Evolutionary conservation across 1,139 yeast genomes (phyloP), one percentile per base, ranked within the genome.

Genomic region (Geotrichum klebahnii): DNA sequence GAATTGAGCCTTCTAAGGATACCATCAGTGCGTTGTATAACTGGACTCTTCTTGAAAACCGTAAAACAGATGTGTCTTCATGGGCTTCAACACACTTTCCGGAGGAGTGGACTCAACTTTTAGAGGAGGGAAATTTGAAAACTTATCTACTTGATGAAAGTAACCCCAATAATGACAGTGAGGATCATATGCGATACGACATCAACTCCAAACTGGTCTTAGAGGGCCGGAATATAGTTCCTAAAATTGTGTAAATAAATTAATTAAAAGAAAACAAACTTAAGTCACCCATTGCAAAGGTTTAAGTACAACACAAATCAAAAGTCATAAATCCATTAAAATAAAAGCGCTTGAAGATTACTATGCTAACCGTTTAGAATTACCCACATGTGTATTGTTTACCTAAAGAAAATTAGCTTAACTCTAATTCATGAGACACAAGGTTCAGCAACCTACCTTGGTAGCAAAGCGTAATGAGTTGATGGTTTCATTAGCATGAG

Each of bases 391-490:
- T 10, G 71, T 67, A 37, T 63, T 65, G 57, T 68, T 69, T 6
- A 49, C 51, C 51, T 48, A 37, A 14, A 19, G n/a, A 17, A 29
- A n/a, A 20, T 20, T 9, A n/a, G 35, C 9, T n/a, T n/a, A n/a
- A n/a, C n/a, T n/a, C 32, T 12, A 23, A 4, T 12, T 3, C 17
- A 34, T 17, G 12, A 39, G n/a, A 5, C 43, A 8, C 14, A 29
- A n/a, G 12, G 14, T 31, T 31, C 14, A 31, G 16, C n/a, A n/a
- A 17, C 51, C 31, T 28, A 69, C 74, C 57, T 88, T 87, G 5
- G 89, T 79, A 0, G 97, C 98, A 73, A 92, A 92, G 49, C 97
- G 72, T 52, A 92, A 71, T 0, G 96, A 87, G 61, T 87, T 87
- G 23, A 90, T 61, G 0, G 96, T 84, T 63, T 92, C 98, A 57